Evolutionary conservation across 2,329 filamentous ascomycete species (phyloP).

Genomic region (Knufia fluminis): DNA sequence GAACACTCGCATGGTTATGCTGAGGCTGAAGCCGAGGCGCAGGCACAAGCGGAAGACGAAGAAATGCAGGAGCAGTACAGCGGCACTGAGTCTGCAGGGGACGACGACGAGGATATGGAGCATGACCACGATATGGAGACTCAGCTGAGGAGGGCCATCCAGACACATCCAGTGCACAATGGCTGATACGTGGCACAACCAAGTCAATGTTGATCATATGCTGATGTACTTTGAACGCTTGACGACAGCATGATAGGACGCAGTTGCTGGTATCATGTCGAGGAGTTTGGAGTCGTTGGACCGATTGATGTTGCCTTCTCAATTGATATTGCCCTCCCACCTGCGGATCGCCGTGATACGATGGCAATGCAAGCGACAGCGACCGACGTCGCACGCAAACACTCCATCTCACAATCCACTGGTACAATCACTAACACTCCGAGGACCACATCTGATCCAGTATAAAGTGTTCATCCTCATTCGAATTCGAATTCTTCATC

Average conservation of each 20-base stretch:
- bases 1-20: background rate
- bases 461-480: too few species aligned
- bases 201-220: background rate
- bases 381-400: too few species aligned
- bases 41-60: background rate
- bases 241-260: background rate
- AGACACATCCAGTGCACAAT: background rate
- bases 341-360: too few species aligned
- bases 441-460: too few species aligned
- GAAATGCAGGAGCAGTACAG: background rate
- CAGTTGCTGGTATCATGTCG: background rate
- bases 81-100: background rate
- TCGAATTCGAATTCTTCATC: too few species aligned
- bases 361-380: too few species aligned
- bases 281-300: too few species aligned
- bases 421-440: too few species aligned
- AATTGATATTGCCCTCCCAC: too few species aligned
- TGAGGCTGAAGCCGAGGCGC: background rate
- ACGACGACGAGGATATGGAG: conserved; percentile 3
- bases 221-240: background rate
- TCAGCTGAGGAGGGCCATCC: background rate
- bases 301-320: too few species aligned
- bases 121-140: background rate
- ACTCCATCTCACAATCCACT: too few species aligned
- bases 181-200: background rate